These are phyloP conservation scores for Sporothrix luriei DNA, from an alignment of 2,329 filamentous ascomycete genomes.

Conservation along the genomic window DNA sequence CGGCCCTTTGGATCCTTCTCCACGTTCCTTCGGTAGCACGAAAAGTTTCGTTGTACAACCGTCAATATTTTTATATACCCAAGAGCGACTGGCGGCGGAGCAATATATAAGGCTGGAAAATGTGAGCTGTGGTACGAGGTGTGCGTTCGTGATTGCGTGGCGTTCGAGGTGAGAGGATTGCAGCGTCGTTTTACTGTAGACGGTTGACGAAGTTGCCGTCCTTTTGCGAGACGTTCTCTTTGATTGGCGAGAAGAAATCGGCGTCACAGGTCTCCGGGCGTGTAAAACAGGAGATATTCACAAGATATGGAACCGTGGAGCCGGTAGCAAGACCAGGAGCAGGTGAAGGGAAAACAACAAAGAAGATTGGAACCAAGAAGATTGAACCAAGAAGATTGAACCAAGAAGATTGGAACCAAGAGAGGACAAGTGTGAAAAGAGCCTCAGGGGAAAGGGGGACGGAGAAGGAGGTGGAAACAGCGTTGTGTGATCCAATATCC, in stretches of 20 bases:
- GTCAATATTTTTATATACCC: neutral
- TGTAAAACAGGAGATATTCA: conserved; percentile 26
- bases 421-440: conserved; percentile 10
- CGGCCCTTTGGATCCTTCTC: neutral
- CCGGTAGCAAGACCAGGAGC: conserved; percentile 22
- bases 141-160: conserved; percentile 17
- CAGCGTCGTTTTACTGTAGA: neutral
- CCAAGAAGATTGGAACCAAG: neutral
- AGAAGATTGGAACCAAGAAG: neutral
- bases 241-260: conserved; percentile 19
- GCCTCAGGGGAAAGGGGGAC: conserved; percentile 21
- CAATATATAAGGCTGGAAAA: conserved; percentile 21
- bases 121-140: neutral
- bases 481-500: conserved; percentile 20
- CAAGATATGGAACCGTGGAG: conserved; percentile 19
- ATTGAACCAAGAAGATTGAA: neutral
- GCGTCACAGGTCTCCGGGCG: conserved; percentile 9
- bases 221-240: neutral
- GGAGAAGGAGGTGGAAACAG: conserved; percentile 8
- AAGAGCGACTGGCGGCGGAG: conserved; percentile 1
- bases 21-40: conserved; percentile 26
- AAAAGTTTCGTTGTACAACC: conserved; percentile 10
- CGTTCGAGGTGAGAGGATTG: neutral
- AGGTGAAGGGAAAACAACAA: neutral
- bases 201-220: neutral